Conservation (phyloP, 192 early-diverging fungal species). For the Phycomyces nitens region DNA sequence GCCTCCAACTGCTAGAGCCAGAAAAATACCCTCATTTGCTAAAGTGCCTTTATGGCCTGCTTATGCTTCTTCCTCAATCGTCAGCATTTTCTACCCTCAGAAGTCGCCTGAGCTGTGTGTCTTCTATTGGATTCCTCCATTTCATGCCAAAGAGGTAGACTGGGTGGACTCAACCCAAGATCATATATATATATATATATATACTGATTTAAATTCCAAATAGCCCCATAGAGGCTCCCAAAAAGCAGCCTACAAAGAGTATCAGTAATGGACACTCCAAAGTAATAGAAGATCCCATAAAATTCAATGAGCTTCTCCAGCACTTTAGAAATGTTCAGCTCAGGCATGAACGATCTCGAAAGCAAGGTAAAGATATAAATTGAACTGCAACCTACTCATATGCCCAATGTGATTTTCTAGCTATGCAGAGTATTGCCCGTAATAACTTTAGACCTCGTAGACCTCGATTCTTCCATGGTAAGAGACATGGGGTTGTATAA, state of each 20-base stretch:
- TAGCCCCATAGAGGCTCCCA: constrained; percentile 8
- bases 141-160: constrained; percentile 51
- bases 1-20: constrained; percentile 92
- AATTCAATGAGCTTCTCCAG: constrained; percentile 64
- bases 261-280: constrained; percentile 10
- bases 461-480: too few species aligned
- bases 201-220: background rate
- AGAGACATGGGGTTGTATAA: too few species aligned
- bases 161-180: too few species aligned
- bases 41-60: constrained; percentile 90
- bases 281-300: constrained; percentile 38
- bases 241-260: constrained; percentile 18
- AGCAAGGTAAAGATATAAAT: constrained; percentile 25
- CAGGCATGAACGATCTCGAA: constrained; percentile 69
- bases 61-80: constrained; percentile 97
- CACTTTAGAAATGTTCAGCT: constrained; percentile 74
- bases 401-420: too few species aligned
- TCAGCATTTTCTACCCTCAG: constrained; percentile 93
- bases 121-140: constrained; percentile 62
- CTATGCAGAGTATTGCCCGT: too few species aligned
- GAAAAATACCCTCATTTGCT: constrained; percentile 83
- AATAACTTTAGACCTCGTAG: too few species aligned
- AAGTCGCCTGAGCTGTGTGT: constrained; percentile 89
- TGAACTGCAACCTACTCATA: background rate
- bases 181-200: background rate